Evolutionary conservation across 345 rosid species (phyloP), one percentile per base, ranked within the genome.

Genomic region (Ailanthus altissimus): DNA sequence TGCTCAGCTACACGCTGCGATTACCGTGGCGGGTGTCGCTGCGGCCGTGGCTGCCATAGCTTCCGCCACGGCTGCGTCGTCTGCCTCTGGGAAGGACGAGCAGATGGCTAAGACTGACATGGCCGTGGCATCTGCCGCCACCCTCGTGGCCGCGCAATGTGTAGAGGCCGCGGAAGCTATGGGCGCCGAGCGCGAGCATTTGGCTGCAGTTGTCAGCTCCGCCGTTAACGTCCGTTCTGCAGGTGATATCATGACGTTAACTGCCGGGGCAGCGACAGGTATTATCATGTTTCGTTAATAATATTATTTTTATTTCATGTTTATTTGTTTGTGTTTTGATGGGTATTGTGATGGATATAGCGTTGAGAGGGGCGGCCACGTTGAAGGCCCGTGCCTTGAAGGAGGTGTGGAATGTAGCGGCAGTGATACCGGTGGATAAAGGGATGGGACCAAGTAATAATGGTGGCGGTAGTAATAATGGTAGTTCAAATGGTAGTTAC

Each of bases 261-360:
- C 99, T 5, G 97, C 99, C 0, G 97, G 86, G 8, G 99, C 99
- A 1, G 94, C 99, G 36, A 90, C 99, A 42, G 95, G 98, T 93
- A 83, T 8, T 6, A 51, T 58, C 12, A 23, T 12, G 43, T 56
- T 66, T 58, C 20, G 12, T 28, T 28, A 18, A n/a, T 46, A 56
- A 45, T 14, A 13, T 56, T 5, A 50, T 4, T n/a, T 16, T 25
- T 12, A 8, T 36, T 32, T 14, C 0, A 47, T 7, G 26, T 11
- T 6, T 43, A 2, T 47, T 45, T 32, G 1, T n/a, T 13, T 56
- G 40, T 4, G 36, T 60, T 18, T 75, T 23, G 14, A 26, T 57
- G 26, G 10, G 1, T 54, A 36, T 1, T 59, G 32, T 73, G 25
- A 45, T 18, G 38, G 15, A 38, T 76, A 75, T 43, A 95, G 99